phyloP scores from a whole-genome alignment of 768 basidiomycete genomes.

The Tulasnella sp. region DNA sequence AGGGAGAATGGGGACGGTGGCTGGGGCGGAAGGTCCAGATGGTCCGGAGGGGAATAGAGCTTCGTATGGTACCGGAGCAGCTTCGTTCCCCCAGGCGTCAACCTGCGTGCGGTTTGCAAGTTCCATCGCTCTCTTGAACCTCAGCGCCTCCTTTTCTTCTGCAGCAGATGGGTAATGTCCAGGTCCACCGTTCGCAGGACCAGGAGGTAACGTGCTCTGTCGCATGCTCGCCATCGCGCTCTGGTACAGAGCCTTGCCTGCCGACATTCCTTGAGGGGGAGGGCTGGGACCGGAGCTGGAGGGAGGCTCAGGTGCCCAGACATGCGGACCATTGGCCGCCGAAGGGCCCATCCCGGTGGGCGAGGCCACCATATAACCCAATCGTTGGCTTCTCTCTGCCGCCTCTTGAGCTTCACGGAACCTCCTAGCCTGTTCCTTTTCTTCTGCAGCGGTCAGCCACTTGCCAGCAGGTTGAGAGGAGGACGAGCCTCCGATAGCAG shows the following conservation, averaged over 20 bases:
- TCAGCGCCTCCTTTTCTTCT: slow-evolving; percentile 69
- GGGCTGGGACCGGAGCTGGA: background rate
- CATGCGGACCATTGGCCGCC: background rate
- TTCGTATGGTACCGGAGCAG: slow-evolving; percentile 59
- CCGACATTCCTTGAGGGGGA: slow-evolving; percentile 41
- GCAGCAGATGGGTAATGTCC: slow-evolving; percentile 54
- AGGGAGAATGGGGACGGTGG: slow-evolving; percentile 24
- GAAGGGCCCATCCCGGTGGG: background rate
- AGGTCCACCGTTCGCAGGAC: slow-evolving; percentile 4
- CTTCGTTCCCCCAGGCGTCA: slow-evolving; percentile 23
- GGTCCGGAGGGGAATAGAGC: slow-evolving; percentile 48
- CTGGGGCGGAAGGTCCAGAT: slow-evolving; percentile 33
- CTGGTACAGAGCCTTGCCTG: slow-evolving; percentile 29
- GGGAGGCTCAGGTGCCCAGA: background rate
- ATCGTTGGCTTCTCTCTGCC: slow-evolving; percentile 19
- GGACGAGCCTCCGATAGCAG: background rate
- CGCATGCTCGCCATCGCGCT: slow-evolving; percentile 27
- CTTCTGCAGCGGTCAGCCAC: slow-evolving; percentile 32
- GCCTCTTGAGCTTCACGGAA: slow-evolving; percentile 29
- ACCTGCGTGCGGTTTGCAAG: slow-evolving; percentile 45
- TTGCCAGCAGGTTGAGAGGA: background rate
- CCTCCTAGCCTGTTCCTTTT: slow-evolving; percentile 29
- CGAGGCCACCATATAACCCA: background rate
- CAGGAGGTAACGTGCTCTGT: background rate
- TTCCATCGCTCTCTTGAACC: slow-evolving; percentile 66